These are phyloP conservation scores for Neonectria sp. DNA, from an alignment of 2,329 filamentous ascomycete genomes.

Conservation along the genomic window DNA sequence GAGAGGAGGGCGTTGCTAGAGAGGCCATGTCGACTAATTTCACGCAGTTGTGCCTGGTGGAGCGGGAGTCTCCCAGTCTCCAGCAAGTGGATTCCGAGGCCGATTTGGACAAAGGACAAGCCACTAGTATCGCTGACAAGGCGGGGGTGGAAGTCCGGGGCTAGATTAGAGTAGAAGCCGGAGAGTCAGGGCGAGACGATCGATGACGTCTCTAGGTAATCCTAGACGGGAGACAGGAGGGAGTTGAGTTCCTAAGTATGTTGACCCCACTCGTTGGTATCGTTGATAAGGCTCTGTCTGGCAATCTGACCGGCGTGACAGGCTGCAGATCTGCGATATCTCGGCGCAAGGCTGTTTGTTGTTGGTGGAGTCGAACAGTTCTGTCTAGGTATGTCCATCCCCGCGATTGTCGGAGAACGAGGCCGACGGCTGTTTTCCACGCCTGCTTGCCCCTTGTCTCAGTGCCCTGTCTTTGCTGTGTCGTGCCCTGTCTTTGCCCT, in stretches of 20 bases:
- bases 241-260: not conserved
- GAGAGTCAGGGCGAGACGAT: too few species aligned
- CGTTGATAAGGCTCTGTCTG: not conserved
- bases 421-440: not conserved
- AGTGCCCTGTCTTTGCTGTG: not conserved
- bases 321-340: too few species aligned
- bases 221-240: not conserved
- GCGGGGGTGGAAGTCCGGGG: slow-evolving; percentile 8
- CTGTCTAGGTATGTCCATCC: not conserved
- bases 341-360: not conserved
- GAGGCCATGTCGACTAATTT: not conserved
- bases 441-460: not conserved
- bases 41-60: not conserved
- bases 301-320: too few species aligned
- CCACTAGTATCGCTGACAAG: not conserved
- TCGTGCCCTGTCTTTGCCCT: not conserved
- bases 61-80: not conserved
- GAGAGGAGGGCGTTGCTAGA: slow-evolving; percentile 2
- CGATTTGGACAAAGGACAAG: not conserved
- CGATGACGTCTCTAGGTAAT: not conserved
- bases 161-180: not conserved
- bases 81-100: not conserved
- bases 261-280: not conserved
- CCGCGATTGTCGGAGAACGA: not conserved
- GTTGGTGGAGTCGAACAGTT: not conserved